Base-by-base conservation (phyloP, 495 filamentous ascomycete genomes). In the Podospora sp. region DNA sequence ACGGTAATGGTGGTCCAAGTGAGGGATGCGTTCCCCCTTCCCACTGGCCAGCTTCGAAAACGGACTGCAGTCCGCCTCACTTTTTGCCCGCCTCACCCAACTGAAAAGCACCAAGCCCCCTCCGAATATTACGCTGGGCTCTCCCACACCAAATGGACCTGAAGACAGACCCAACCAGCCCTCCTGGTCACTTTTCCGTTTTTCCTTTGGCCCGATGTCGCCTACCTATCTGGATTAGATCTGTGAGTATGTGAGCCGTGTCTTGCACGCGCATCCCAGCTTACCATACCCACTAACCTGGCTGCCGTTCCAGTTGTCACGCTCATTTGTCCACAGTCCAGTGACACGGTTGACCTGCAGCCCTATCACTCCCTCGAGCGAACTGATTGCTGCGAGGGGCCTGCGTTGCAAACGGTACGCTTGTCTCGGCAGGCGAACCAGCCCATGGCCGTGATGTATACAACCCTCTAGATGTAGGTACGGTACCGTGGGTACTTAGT, bases 1-100 rank as follows among this genome's bases (percentile, higher is more conserved):
- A 65, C 50, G 36, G 65, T 68, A 11, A 50, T 66, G 62, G 69
- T 76, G 56, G 60, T 65, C 35, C 56, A 57, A 25, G 29, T 56
- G 55, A 46, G 51, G 55, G 52, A 36, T 46, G 56, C 16, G 51
- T 16, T 59, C 49, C n/a, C 33, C 36, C 50, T n/a, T 59, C 53
- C 71, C 59, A 73, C 66, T 75, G 71, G 73, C 58, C 55, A 26
- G 20, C 53, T 64, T 24, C 0, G 20, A 40, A 36, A 20, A 62
- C 7, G 36, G 62, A 63, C 57, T 50, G 51, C 55, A 25, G 73
- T 71, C 61, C 73, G 73, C 73, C 73, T 75, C 73, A 73, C 72
- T 73, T 75, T 73, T 70, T 49, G 7, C 5, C 40, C 40, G 16
- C 40, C 40, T 46, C 40, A 11, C 40, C 40, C 40, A 33, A 46